Base-by-base conservation (phyloP, 2,329 filamentous ascomycete genomes). In the Stagonosporopsis rhizophila region DNA sequence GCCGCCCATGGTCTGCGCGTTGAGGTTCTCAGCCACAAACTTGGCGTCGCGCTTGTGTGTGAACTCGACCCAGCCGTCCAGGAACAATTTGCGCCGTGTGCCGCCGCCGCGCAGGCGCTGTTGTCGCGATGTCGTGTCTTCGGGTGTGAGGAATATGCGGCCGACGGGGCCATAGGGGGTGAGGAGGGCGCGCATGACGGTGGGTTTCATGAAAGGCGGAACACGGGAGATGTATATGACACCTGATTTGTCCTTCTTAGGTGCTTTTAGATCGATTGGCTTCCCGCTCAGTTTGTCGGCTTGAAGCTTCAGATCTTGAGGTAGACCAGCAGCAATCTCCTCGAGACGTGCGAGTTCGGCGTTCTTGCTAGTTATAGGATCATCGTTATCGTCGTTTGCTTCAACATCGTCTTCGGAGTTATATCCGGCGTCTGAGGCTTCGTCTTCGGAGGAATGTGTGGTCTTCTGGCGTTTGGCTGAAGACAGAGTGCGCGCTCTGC, bases 31-130 rank as follows among this genome's bases (percentile, higher is more conserved):
- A 45, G 87, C 90, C 0, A 86, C 88, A n/a, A 85, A 80, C 74
- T 93, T 92, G 32, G 91, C 91, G 60, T 93, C 87, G 61, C 83
- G 83, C 76, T 95, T 95, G 60, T 83, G 82, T 32, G 86, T 75
- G 68, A 94, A 96, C 74, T 96, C 92, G 25, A 95, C 86, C 91
- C 91, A 96, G 41, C 91, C 92, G 75, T 96, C 92, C 3, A 86
- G 88, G 77, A 87, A 95, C n/a, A 85, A 85, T 57, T 87, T 85
- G 76, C 92, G 92, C 79, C 92, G 92, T 79, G 94, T 95, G 56
- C 91, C 91, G 46, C 92, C 91, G 46, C 82, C 83, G 51, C 84
- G 83, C 12, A 92, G 82, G 27, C 91, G 87, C 23, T 86, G 83
- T 7, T 85, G 80, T 65, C 91, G 89, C 6, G 84, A 82, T 3